These are phyloP conservation scores for Ustilago loliicola DNA, from an alignment of 1,284 basidiomycete species.

Conservation along the genomic window DNA sequence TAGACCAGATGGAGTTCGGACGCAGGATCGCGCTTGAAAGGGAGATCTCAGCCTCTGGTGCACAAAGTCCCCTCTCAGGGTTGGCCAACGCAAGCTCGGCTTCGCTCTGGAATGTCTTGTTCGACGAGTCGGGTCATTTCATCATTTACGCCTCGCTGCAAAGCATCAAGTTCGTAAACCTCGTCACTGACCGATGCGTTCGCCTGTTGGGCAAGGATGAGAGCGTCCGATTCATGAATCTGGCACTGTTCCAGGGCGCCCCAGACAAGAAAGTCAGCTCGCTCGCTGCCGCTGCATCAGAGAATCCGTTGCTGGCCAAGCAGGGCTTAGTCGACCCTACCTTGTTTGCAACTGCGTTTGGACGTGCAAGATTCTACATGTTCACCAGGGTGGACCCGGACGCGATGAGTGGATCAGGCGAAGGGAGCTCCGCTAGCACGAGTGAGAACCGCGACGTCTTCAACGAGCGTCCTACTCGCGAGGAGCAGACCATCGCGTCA, in stretches of 20 bases:
- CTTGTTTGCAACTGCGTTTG: slow-evolving; percentile 91
- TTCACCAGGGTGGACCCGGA: slow-evolving; percentile 86
- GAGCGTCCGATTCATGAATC: slow-evolving; percentile 87
- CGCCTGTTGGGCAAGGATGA: slow-evolving; percentile 94
- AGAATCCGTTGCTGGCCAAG: slow-evolving; percentile 87
- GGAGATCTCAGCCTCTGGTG: slow-evolving; percentile 84
- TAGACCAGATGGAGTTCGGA: slow-evolving; percentile 99
- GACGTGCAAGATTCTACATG: slow-evolving; percentile 94
- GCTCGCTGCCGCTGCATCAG: slow-evolving; percentile 91
- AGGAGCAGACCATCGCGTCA: slow-evolving; percentile 91
- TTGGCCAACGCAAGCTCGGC: slow-evolving; percentile 53
- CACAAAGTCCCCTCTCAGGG: slow-evolving; percentile 72
- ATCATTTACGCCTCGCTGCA: slow-evolving; percentile 91
- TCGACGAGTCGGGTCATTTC: slow-evolving; percentile 97
- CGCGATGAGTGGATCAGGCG: slow-evolving; percentile 68
- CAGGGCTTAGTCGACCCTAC: slow-evolving; percentile 84
- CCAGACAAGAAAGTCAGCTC: slow-evolving; percentile 83
- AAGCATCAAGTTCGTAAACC: slow-evolving; percentile 97
- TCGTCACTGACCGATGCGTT: slow-evolving; percentile 90
- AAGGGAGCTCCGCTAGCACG: slow-evolving; percentile 76
- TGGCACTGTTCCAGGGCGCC: slow-evolving; percentile 91
- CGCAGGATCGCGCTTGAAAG: slow-evolving; percentile 89
- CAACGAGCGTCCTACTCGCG: slow-evolving; percentile 96
- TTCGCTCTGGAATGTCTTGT: slow-evolving; percentile 77
- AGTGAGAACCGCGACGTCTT: slow-evolving; percentile 86